Conservation (phyloP, 768 basidiomycete species). For the Daedaleopsis sinensis region DNA sequence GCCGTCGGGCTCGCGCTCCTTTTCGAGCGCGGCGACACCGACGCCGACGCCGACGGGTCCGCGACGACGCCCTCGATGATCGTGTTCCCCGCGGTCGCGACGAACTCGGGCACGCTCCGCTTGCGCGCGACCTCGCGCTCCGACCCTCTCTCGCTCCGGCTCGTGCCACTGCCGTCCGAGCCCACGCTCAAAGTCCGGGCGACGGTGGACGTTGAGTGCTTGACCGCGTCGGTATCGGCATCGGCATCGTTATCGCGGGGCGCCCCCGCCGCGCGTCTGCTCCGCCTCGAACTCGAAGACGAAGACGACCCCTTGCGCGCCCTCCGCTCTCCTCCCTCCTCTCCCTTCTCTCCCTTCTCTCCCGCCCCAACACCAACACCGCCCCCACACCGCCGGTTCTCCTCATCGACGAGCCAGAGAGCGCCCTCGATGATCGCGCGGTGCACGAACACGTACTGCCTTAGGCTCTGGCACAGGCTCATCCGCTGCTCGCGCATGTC, state of each 20-base stretch:
- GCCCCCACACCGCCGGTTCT: constrained; percentile 40
- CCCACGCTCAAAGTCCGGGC: too few species aligned
- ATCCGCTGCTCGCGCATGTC: constrained; percentile 96
- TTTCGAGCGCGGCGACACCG: constrained; percentile 44
- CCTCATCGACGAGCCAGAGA: constrained; percentile 76
- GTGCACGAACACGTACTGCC: constrained; percentile 95
- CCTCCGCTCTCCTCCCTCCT: constrained; percentile 16
- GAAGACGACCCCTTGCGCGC: too few species aligned
- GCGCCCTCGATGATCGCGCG: constrained; percentile 83
- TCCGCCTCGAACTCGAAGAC: too few species aligned
- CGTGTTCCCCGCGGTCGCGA: constrained; percentile 13
- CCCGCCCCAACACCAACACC: background rate
- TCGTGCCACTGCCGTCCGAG: constrained; percentile 1
- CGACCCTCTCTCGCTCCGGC: too few species aligned
- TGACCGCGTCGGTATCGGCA: too few species aligned
- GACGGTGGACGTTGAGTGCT: too few species aligned
- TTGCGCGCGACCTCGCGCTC: constrained; percentile 14
- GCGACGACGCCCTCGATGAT: constrained; percentile 15
- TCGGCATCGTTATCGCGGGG: too few species aligned
- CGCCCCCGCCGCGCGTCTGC: too few species aligned
- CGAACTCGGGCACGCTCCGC: constrained; percentile 21
- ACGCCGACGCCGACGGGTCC: background rate
- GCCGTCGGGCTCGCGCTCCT: constrained; percentile 75
- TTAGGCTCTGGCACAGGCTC: constrained; percentile 92
- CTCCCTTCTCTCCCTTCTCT: background rate